Conservation (phyloP, 441 rosid genomes). For the Lepidium campestre region DNA sequence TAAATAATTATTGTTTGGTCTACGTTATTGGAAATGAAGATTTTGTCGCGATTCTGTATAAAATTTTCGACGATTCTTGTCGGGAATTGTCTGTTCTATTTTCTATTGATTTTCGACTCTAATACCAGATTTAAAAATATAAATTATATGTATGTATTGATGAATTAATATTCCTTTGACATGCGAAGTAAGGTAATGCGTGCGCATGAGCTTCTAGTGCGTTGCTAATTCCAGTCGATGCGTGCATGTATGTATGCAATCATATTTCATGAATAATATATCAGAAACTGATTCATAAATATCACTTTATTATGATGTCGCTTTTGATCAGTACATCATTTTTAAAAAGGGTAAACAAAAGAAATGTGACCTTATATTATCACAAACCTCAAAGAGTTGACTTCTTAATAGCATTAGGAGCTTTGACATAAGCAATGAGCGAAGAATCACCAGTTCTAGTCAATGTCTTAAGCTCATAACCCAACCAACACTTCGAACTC, state of each 20-base stretch:
- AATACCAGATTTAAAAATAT: too few relatives aligned
- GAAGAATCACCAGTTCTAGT: conserved; percentile 44
- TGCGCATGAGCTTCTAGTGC: neutral
- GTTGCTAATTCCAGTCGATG: too few relatives aligned
- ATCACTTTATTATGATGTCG: neutral
- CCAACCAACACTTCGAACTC: conserved; percentile 52
- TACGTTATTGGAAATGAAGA: too few relatives aligned
- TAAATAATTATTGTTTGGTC: too few relatives aligned
- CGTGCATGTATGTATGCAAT: too few relatives aligned
- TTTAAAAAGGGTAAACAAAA: neutral
- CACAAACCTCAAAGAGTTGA: conserved; percentile 2
- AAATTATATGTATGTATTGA: too few relatives aligned
- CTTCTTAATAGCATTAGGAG: conserved; percentile 24
- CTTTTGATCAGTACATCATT: conserved; percentile 6
- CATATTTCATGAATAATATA: neutral
- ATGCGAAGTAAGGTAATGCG: neutral
- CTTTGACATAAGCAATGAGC: conserved; percentile 49
- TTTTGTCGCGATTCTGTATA: too few relatives aligned
- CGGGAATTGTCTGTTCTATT: too few relatives aligned
- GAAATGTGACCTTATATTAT: neutral
- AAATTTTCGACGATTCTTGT: too few relatives aligned
- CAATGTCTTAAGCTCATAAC: conserved; percentile 57
- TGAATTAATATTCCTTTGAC: too few relatives aligned
- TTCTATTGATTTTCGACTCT: too few relatives aligned
- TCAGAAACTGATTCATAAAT: neutral